Conservation (phyloP, 106 monocot genomes). For the Chionographis japonica region DNA sequence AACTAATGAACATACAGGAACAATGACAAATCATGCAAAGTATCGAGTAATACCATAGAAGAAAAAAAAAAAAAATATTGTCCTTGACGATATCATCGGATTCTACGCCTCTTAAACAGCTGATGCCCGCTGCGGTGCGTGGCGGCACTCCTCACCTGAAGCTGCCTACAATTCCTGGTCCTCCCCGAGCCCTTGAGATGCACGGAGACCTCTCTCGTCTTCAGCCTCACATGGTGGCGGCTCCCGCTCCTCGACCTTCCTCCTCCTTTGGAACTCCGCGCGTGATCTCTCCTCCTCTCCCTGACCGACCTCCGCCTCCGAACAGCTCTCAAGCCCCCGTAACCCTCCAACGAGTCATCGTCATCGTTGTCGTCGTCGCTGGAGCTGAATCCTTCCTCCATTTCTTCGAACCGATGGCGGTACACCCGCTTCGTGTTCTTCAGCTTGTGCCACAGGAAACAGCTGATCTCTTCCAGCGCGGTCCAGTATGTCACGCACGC, state of each 20-base stretch:
- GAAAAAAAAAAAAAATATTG: too few relatives aligned
- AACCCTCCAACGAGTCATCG: constrained; percentile 10
- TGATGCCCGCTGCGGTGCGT: too few relatives aligned
- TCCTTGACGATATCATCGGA: too few relatives aligned
- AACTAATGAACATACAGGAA: too few relatives aligned
- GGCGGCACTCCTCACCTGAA: too few relatives aligned
- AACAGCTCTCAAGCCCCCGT: not conserved
- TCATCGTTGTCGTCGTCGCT: constrained; percentile 17
- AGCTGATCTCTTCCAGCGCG: constrained; percentile 47
- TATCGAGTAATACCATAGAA: too few relatives aligned
- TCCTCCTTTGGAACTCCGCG: constrained; percentile 36
- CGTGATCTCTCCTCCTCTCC: constrained; percentile 47
- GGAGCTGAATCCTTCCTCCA: constrained; percentile 59
- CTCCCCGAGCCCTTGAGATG: too few relatives aligned
- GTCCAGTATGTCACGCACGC: constrained; percentile 61
- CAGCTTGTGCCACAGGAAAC: constrained; percentile 75
- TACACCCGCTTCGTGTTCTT: constrained; percentile 58
- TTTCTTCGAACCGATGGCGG: constrained; percentile 32
- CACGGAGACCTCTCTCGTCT: too few relatives aligned
- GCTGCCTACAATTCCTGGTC: too few relatives aligned
- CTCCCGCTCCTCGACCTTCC: not conserved
- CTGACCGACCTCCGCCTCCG: constrained; percentile 31
- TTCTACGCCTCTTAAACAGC: too few relatives aligned
- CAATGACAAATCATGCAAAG: too few relatives aligned
- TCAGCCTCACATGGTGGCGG: too few relatives aligned